Conservation (phyloP, 2,329 filamentous ascomycete genomes). For the Pleoardoris graminearum region DNA sequence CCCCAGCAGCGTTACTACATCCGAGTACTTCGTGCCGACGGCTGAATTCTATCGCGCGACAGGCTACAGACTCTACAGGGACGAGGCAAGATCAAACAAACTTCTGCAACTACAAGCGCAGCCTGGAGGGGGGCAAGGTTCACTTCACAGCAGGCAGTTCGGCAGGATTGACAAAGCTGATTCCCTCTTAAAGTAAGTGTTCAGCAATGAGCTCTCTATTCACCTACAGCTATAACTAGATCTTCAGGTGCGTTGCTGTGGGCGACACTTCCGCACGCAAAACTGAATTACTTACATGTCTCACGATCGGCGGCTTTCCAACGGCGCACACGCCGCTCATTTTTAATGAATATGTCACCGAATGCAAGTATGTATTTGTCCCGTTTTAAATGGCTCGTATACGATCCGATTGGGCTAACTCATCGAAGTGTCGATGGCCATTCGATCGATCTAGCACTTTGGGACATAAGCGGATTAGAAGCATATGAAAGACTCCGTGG, state of each 20-base stretch:
- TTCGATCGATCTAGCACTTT: background rate
- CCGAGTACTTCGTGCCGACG: too few relatives aligned
- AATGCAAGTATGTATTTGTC: constrained; percentile 1
- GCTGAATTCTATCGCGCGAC: background rate
- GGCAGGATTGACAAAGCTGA: background rate
- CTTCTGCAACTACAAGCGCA: background rate
- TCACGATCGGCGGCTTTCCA: background rate
- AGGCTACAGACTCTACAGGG: background rate
- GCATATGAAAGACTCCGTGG: background rate
- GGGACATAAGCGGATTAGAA: constrained; percentile 2
- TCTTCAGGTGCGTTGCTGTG: constrained; percentile 3
- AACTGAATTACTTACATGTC: constrained; percentile 5
- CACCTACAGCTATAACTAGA: background rate
- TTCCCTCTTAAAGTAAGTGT: background rate
- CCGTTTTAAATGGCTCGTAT: background rate
- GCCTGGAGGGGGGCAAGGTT: too few relatives aligned
- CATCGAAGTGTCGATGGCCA: constrained; percentile 1
- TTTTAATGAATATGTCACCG: constrained; percentile 3
- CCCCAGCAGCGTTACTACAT: background rate
- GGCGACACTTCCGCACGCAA: constrained; percentile 9
- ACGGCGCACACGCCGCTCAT: background rate
- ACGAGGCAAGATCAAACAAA: background rate
- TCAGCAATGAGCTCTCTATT: too few relatives aligned
- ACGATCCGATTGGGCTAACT: too few relatives aligned
- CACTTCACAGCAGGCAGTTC: background rate